Evolutionary conservation across 2,329 filamentous ascomycete species (phyloP).

Genomic region (Drechslerella dactyloides): DNA sequence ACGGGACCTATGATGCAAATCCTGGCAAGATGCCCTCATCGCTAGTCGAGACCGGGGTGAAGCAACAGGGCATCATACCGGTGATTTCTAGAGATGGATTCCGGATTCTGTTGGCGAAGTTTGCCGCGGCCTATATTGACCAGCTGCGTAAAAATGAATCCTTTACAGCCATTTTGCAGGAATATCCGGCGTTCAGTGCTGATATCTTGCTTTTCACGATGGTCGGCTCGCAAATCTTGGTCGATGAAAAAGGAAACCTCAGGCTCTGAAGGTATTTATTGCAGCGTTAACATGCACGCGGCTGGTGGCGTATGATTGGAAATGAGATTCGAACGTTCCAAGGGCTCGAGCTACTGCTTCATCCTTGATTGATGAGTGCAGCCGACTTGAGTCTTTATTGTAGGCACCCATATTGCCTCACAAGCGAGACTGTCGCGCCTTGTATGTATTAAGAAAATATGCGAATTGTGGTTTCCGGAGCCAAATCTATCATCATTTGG

Average conservation of each 20-base stretch:
- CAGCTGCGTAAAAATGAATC: conserved; percentile 27
- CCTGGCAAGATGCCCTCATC: conserved; percentile 16
- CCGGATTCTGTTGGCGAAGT: conserved; percentile 33
- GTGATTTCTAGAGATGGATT: conserved; percentile 25
- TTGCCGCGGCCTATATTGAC: conserved; percentile 23
- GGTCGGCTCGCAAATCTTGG: neutral
- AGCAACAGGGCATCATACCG: neutral
- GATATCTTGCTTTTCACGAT: conserved; percentile 37
- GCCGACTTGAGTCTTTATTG: no score
- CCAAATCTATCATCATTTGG: no score
- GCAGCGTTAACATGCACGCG: no score
- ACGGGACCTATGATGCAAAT: conserved; percentile 24
- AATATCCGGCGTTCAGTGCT: conserved; percentile 12
- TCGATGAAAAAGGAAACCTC: neutral
- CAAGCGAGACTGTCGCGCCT: no score
- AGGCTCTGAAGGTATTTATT: neutral
- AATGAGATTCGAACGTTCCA: no score
- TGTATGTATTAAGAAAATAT: no score
- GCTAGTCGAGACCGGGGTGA: neutral
- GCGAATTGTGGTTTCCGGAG: no score
- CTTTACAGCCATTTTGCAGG: conserved; percentile 22
- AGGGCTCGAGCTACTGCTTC: no score
- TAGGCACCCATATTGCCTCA: no score
- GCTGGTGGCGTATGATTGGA: no score
- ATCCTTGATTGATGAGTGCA: no score